These are phyloP conservation scores for Candida xyloterini DNA, from an alignment of 805 yeast genomes.

Conservation along the genomic window DNA sequence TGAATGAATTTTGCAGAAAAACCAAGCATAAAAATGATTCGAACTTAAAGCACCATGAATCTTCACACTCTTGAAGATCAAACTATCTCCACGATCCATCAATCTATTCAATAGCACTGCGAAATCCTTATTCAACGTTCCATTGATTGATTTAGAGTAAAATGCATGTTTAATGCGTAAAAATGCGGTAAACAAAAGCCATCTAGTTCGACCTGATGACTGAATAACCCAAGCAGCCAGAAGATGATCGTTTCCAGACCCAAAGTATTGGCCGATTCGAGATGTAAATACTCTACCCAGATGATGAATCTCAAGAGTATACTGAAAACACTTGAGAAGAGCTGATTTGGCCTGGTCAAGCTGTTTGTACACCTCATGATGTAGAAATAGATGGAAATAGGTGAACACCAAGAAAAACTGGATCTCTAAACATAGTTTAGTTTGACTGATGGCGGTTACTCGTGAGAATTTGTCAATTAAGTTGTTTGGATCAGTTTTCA, in stretches of 20 bases:
- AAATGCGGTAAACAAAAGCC: slow-evolving; percentile 3
- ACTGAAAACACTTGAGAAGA: slow-evolving; percentile 31
- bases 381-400: slow-evolving; percentile 36
- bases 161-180: slow-evolving; percentile 16
- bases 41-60: slow-evolving; percentile 13
- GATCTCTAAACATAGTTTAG: slow-evolving; percentile 19
- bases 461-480: slow-evolving; percentile 11
- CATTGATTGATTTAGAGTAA: slow-evolving; percentile 12
- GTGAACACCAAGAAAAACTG: slow-evolving; percentile 28
- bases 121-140: slow-evolving; percentile 8
- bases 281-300: slow-evolving; percentile 32
- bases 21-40: slow-evolving; percentile 26
- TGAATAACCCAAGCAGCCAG: slow-evolving; percentile 37
- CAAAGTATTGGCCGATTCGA: slow-evolving; percentile 38
- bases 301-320: slow-evolving; percentile 33
- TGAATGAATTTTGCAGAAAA: slow-evolving; percentile 17
- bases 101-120: slow-evolving; percentile 1
- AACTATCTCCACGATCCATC: not conserved
- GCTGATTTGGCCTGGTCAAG: slow-evolving; percentile 34
- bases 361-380: slow-evolving; percentile 36
- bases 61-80: not conserved
- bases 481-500: slow-evolving; percentile 6
- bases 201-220: slow-evolving; percentile 12
- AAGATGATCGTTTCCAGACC: slow-evolving; percentile 38
- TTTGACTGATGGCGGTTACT: slow-evolving; percentile 20